These are phyloP conservation scores for Cynanchum wilfordii DNA, from an alignment of 257 asterid species.

Conservation along the genomic window DNA sequence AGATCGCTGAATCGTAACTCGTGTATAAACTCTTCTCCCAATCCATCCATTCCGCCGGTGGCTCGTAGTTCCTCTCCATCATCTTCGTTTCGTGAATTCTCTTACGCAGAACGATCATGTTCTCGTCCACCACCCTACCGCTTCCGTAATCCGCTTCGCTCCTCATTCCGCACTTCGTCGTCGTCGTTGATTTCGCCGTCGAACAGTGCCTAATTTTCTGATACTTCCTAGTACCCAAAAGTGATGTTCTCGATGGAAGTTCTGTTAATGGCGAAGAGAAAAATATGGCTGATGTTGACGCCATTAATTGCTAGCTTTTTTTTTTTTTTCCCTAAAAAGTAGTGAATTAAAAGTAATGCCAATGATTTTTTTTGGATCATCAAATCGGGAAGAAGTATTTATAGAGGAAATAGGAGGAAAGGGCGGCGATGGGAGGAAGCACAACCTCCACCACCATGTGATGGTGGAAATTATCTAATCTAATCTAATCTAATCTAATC, in stretches of 20 bases:
- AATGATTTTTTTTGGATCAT: no score
- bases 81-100: slow-evolving; percentile 38
- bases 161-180: slow-evolving; percentile 6
- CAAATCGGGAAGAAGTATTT: background rate
- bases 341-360: no score
- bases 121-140: slow-evolving; percentile 24
- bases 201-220: background rate
- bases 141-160: slow-evolving; percentile 17
- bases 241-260: slow-evolving; percentile 1
- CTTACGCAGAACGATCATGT: slow-evolving; percentile 28
- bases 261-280: slow-evolving; percentile 6
- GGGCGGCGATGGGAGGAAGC: background rate
- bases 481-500: background rate
- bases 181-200: background rate
- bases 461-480: background rate
- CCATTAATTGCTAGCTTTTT: slow-evolving; percentile 6
- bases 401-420: background rate
- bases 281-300: slow-evolving; percentile 12
- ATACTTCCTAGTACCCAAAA: background rate
- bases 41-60: slow-evolving; percentile 36
- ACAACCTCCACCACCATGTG: background rate
- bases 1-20: slow-evolving; percentile 19
- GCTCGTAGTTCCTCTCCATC: slow-evolving; percentile 27
- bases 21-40: slow-evolving; percentile 37
- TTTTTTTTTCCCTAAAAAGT: background rate